These are phyloP conservation scores for Pyrenochaeta sp. DNA, from an alignment of 2,329 filamentous ascomycete genomes.

Conservation along the genomic window DNA sequence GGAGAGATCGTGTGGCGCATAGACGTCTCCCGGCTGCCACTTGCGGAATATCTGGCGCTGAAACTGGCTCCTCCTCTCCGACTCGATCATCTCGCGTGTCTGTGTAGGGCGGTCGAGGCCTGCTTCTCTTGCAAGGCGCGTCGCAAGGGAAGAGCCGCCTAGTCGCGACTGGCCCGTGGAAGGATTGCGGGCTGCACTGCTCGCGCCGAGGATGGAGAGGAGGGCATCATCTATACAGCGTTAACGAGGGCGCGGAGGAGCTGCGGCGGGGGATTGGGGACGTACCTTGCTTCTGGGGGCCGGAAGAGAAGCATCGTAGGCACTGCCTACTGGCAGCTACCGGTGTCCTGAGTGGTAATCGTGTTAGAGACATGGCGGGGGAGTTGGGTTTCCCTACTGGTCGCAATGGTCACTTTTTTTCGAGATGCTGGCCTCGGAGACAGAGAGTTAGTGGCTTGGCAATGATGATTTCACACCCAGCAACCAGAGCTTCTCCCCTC, in stretches of 20 bases:
- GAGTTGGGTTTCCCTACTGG: slow-evolving; percentile 13
- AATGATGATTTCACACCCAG: slow-evolving; percentile 27
- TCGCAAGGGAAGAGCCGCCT: slow-evolving; percentile 11
- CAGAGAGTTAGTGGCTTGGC: slow-evolving; percentile 25
- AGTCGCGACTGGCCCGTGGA: slow-evolving; percentile 2
- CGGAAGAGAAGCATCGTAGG: slow-evolving; percentile 37
- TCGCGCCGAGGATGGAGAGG: slow-evolving; percentile 30
- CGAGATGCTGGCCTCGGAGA: slow-evolving; percentile 23
- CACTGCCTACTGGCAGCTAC: slow-evolving; percentile 14
- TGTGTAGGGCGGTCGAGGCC: slow-evolving; percentile 31
- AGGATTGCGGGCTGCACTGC: slow-evolving; percentile 14
- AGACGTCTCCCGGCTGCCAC: slow-evolving; percentile 84
- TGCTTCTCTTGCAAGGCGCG: slow-evolving; percentile 25
- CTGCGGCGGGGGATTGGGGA: slow-evolving; percentile 3
- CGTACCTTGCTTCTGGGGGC: slow-evolving; percentile 28
- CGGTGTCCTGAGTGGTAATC: slow-evolving; percentile 20
- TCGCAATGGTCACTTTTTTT: slow-evolving; percentile 13
- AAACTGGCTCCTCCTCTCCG: slow-evolving; percentile 57
- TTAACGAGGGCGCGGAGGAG: slow-evolving; percentile 14
- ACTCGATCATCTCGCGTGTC: slow-evolving; percentile 35
- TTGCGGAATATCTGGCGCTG: slow-evolving; percentile 71
- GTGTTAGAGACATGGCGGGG: slow-evolving; percentile 33
- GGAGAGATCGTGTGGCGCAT: slow-evolving; percentile 87
- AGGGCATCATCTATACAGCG: slow-evolving; percentile 18
- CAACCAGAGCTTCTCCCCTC: slow-evolving; percentile 16